Base-by-base conservation (phyloP, 805 yeast species). In the Yamadazyma laniorum region DNA sequence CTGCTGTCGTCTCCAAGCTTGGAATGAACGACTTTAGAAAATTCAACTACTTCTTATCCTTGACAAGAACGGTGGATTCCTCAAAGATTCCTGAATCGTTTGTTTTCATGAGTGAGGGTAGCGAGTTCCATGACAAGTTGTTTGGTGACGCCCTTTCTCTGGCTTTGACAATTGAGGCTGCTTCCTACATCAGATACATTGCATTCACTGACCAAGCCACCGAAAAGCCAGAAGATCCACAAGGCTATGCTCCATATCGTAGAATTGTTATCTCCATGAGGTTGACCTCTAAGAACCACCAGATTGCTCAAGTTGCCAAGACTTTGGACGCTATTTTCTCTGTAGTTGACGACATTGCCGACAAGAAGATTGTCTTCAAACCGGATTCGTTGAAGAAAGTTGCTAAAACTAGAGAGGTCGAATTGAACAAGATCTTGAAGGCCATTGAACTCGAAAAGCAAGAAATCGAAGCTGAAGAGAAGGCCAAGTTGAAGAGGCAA, bases 101-200 rank as follows among this genome's bases (percentile, higher is more conserved):
- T 55, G 95, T 87, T 18, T 87, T 78, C 65, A 90, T 93, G 98
- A 72, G 85, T 51, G 99, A 93, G 70, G 79, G 79, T 40, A 73
- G 80, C 44, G 98, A 91, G 59, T 72, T 86, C 66, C 88, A 82
- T 48, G 87, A 79, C 4, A 66, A 77, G 41, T 65, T 85, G 36
- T 71, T 74, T 48, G 72, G 79, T 36, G 65, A 67, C 18, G 75
- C 74, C 44, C 59, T 69, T 37, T 49, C 59, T n/a, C 57, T 65
- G 44, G 70, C 72, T 32, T 57, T 82, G 37, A 62, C 66, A 19
- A 37, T 42, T 34, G 67, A 68, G 22, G 64, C 77, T 21, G 53
- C 67, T 5, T 37, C 40, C 29, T 47, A 42, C 28, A 64, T 93
- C 53, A 78, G 80, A 55, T 84, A 59, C 55, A 56, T 93, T 44